phyloP scores from a whole-genome alignment of 2,329 filamentous ascomycete species.

The Bipolaris gigantea region DNA sequence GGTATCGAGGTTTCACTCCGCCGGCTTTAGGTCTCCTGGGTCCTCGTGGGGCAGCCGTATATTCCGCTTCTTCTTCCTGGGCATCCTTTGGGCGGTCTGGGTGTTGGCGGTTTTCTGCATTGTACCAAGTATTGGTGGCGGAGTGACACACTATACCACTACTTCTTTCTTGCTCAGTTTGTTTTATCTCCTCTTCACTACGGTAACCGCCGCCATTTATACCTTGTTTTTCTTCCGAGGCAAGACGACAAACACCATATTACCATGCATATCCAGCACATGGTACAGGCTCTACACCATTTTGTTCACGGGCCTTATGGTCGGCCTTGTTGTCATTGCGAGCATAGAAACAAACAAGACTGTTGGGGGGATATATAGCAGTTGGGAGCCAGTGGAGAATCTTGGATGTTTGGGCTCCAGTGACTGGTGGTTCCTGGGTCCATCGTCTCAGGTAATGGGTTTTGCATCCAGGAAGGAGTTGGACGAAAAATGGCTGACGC shows the following conservation, averaged over 20 bases:
- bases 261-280: constrained; percentile 12
- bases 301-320: constrained; percentile 1
- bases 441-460: too few relatives aligned
- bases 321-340: constrained; percentile 9
- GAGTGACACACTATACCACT: neutral
- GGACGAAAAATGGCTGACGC: neutral
- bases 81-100: neutral
- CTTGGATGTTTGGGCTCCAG: neutral
- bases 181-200: neutral
- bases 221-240: constrained; percentile 8
- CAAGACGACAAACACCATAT: constrained; percentile 13
- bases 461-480: neutral
- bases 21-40: neutral
- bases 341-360: constrained; percentile 12
- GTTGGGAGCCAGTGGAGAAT: neutral
- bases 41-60: neutral
- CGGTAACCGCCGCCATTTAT: neutral
- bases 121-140: neutral
- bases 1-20: neutral
- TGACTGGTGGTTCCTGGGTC: neutral
- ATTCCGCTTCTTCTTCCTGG: neutral
- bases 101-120: neutral
- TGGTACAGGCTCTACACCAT: constrained; percentile 21
- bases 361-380: neutral
- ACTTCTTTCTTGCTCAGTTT: neutral